A percentile compares a stretch with the other conserved stretches of the same genome.
Conservation (phyloP, 2,329 filamentous ascomycete genomes). For the Neopestalotiopsis clavispora region DNA sequence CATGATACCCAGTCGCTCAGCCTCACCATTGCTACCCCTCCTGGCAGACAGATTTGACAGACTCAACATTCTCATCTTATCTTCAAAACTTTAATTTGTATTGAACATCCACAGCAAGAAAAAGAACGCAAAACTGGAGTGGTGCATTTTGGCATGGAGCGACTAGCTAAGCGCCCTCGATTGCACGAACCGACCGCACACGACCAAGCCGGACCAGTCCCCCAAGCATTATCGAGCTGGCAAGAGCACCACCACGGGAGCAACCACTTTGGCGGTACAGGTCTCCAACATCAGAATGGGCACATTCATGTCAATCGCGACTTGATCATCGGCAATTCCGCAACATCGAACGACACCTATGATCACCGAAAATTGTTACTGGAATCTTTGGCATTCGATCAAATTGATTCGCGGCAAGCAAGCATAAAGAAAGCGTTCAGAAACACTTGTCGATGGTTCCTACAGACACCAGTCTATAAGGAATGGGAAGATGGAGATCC, state of each 20-base stretch:
- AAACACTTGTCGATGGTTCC: conserved; percentile 13
- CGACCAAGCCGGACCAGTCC: neutral
- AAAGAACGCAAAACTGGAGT: neutral
- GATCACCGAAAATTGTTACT: conserved; percentile 22
- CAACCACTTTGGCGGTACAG: neutral
- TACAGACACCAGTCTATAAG: conserved; percentile 3
- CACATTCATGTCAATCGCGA: neutral
- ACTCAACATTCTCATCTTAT: neutral
- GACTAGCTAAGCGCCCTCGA: neutral
- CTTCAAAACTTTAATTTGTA: neutral
- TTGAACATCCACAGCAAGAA: too few relatives aligned
- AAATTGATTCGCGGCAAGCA: conserved; percentile 42
- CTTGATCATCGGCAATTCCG: neutral
- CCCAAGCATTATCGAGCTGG: neutral
- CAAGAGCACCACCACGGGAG: neutral
- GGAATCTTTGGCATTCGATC: conserved; percentile 40
- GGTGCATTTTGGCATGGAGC: neutral
- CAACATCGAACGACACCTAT: neutral
- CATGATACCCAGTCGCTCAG: neutral
- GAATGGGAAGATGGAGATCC: neutral
- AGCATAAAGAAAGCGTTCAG: conserved; percentile 38
- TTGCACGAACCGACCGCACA: neutral
- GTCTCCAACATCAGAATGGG: neutral
- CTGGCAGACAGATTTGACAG: neutral
- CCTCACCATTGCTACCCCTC: neutral